Percentiles rank a stretch among this genome's conserved stretches.
Evolutionary conservation across 306 rosid genomes (phyloP).

Genomic region (Cicer pinnatifidum): DNA sequence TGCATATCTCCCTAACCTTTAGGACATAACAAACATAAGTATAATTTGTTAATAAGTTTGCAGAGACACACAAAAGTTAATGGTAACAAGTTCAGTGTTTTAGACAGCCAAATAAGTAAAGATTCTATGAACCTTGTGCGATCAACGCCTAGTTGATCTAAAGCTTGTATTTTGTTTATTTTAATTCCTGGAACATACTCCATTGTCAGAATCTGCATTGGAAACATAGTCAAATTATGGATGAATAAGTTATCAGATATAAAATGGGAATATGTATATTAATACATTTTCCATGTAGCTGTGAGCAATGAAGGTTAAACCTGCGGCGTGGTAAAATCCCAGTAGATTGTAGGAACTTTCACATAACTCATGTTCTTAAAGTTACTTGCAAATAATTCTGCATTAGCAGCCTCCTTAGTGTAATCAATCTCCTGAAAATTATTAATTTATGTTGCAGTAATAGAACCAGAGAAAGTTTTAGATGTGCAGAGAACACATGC

Average conservation of each 20-base stretch:
- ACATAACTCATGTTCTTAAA: constrained; percentile 85
- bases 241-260: constrained; percentile 21
- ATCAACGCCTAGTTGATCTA: constrained; percentile 96
- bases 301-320: constrained; percentile 49
- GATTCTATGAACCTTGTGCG: constrained; percentile 67
- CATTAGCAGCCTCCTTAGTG: constrained; percentile 95
- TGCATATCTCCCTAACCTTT: constrained; percentile 90
- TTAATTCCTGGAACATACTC: constrained; percentile 99
- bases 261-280: constrained; percentile 22
- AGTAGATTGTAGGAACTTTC: constrained; percentile 80
- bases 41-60: constrained; percentile 15
- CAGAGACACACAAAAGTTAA: constrained; percentile 41
- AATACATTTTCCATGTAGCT: constrained; percentile 34
- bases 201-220: constrained; percentile 87
- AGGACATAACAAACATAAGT: constrained; percentile 42
- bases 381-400: constrained; percentile 86
- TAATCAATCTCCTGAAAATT: constrained; percentile 95
- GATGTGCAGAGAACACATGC: constrained; percentile 26
- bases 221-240: constrained; percentile 35
- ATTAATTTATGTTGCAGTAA: constrained; percentile 40
- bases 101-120: constrained; percentile 18
- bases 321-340: constrained; percentile 99
- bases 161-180: constrained; percentile 91
- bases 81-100: constrained; percentile 16
- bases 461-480: constrained; percentile 18